Percentiles rank a stretch among this genome's conserved stretches.
These are phyloP conservation scores for Articulospora tetracladia DNA, from an alignment of 495 filamentous ascomycete species.

Conservation along the genomic window DNA sequence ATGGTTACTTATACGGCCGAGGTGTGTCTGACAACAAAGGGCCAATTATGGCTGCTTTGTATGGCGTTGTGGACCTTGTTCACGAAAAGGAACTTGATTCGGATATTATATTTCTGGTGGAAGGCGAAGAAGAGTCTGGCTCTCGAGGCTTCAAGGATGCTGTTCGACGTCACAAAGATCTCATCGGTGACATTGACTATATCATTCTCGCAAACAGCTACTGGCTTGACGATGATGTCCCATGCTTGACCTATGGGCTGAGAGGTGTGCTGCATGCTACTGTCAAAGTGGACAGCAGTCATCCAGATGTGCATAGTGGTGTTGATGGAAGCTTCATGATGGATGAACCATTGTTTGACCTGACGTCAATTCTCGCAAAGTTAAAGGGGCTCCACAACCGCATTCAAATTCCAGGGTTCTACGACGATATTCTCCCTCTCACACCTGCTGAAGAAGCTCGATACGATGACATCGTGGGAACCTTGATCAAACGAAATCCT, in stretches of 20 bases:
- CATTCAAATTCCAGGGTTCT: conserved; percentile 70
- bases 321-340: conserved; percentile 88
- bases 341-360: conserved; percentile 86
- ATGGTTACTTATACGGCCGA: conserved; percentile 95
- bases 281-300: conserved; percentile 75
- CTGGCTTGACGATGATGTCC: conserved; percentile 94
- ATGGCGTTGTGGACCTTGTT: conserved; percentile 83
- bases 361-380: conserved; percentile 74
- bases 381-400: conserved; percentile 67
- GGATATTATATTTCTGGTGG: conserved; percentile 89
- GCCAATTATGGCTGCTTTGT: conserved; percentile 86
- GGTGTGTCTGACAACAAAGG: conserved; percentile 97
- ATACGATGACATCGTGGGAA: conserved; percentile 78
- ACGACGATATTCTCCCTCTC: conserved; percentile 73
- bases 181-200: conserved; percentile 88
- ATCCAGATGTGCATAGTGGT: conserved; percentile 90
- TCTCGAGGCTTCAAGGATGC: conserved; percentile 83
- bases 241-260: conserved; percentile 91
- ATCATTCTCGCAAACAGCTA: conserved; percentile 95
- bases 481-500: conserved; percentile 66
- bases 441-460: conserved; percentile 72
- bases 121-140: conserved; percentile 95
- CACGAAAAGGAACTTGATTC: conserved; percentile 73
- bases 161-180: conserved; percentile 69
- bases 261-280: conserved; percentile 95